Percentiles rank a stretch among this genome's conserved stretches.
These are phyloP conservation scores for Curvularia eragrostidis DNA, from an alignment of 2,329 filamentous ascomycete species.

Conservation along the genomic window DNA sequence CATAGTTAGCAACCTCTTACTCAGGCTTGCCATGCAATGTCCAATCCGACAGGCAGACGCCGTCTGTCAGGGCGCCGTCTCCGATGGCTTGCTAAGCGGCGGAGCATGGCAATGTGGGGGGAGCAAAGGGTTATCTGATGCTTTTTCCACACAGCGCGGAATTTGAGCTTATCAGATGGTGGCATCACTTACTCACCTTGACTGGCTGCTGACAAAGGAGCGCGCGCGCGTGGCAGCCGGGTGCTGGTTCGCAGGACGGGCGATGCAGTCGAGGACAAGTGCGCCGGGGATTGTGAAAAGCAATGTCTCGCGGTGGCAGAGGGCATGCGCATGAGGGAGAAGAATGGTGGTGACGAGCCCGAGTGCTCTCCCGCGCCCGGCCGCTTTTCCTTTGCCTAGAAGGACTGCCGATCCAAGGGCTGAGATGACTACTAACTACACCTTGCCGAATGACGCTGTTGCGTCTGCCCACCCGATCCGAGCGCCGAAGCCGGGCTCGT, in stretches of 20 bases:
- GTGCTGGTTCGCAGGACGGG: conserved; percentile 1
- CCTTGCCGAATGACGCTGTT: conserved; percentile 15
- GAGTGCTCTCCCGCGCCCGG: conserved; percentile 11
- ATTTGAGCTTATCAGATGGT: conserved; percentile 40
- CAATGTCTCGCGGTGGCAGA: conserved; percentile 8
- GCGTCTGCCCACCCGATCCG: not conserved
- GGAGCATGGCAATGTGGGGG: conserved; percentile 12
- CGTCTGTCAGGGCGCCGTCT: not conserved
- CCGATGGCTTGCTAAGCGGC: conserved; percentile 9
- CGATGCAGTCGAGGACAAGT: conserved; percentile 22
- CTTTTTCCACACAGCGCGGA: conserved; percentile 15
- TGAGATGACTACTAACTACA: conserved; percentile 16
- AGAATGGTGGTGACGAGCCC: conserved; percentile 23
- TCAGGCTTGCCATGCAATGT: conserved; percentile 5
- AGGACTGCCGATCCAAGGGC: conserved; percentile 16
- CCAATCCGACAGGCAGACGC: conserved; percentile 3
- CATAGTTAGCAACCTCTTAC: conserved; percentile 39
- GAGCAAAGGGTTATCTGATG: conserved; percentile 19
- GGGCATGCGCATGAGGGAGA: conserved; percentile 14
- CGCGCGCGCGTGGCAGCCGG: conserved; percentile 27
- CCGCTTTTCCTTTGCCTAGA: conserved; percentile 5
- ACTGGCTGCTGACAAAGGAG: conserved; percentile 21
- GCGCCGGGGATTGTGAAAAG: conserved; percentile 1
- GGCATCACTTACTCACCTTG: conserved; percentile 33
- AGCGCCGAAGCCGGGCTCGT: conserved; percentile 12